phyloP scores from a whole-genome alignment of 78 protist genomes.

The Dictyostelium citrinum region DNA sequence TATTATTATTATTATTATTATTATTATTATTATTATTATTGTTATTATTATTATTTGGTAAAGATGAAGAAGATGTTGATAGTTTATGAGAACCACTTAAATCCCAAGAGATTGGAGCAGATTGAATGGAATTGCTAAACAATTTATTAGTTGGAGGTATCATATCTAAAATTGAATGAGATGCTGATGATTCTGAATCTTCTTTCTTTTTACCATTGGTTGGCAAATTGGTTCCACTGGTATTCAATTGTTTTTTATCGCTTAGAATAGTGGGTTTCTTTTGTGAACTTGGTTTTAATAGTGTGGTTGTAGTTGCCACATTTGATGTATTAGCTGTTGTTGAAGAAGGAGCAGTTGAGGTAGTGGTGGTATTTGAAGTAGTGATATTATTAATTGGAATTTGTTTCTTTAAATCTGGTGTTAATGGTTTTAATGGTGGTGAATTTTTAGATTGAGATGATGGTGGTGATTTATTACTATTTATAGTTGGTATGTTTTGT shows the following conservation, averaged over 20 bases:
- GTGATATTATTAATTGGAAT: background rate
- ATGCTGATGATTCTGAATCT: background rate
- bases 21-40: background rate
- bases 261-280: constrained; percentile 16
- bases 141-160: background rate
- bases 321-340: background rate
- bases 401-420: background rate
- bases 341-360: background rate
- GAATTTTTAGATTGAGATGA: background rate
- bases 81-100: background rate
- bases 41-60: background rate
- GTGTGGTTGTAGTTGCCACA: background rate
- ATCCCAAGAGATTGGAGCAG: constrained; percentile 67
- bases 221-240: background rate
- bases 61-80: background rate
- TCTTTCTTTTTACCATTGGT: background rate
- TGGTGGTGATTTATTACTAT: background rate
- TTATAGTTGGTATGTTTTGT: background rate
- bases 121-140: background rate
- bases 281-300: background rate
- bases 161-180: constrained; percentile 60
- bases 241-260: background rate
- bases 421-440: background rate
- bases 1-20: background rate
- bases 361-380: background rate